Percentiles rank a stretch among this genome's conserved stretches.
Evolutionary conservation across 371 early-diverging fungal genomes (phyloP).

Genomic region (Rhizopus stolonifer): DNA sequence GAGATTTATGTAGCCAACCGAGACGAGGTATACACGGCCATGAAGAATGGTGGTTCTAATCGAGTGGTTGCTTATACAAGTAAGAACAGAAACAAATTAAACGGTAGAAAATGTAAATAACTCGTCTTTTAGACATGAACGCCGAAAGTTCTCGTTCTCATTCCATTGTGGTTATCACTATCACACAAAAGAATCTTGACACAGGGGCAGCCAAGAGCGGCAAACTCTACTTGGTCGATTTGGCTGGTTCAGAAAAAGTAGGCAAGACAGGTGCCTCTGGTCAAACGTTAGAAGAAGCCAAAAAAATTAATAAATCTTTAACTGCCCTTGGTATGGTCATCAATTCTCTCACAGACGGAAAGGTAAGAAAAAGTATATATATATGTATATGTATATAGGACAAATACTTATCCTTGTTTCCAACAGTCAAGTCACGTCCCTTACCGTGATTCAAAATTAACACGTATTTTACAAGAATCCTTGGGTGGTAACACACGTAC

Average conservation of each 20-base stretch:
- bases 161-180: slow-evolving; percentile 94
- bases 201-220: slow-evolving; percentile 89
- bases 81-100: slow-evolving; percentile 23
- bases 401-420: no score
- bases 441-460: slow-evolving; percentile 98
- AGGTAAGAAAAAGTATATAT: no score
- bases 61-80: slow-evolving; percentile 92
- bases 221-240: slow-evolving; percentile 95
- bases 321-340: slow-evolving; percentile 94
- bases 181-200: slow-evolving; percentile 90
- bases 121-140: slow-evolving; percentile 86
- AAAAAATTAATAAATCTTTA: slow-evolving; percentile 99
- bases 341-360: slow-evolving; percentile 82
- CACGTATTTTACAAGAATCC: slow-evolving; percentile 98
- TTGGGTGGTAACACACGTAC: slow-evolving; percentile 97
- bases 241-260: slow-evolving; percentile 99
- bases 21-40: slow-evolving; percentile 93
- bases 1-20: slow-evolving; percentile 92
- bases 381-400: no score
- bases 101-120: not conserved
- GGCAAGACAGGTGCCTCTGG: slow-evolving; percentile 99
- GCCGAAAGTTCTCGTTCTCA: slow-evolving; percentile 96
- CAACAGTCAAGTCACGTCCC: slow-evolving; percentile 90
- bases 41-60: slow-evolving; percentile 87
- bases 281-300: slow-evolving; percentile 98